Evolutionary conservation across 331 rosid genomes (phyloP).

Genomic region (Rosa hybrid): DNA sequence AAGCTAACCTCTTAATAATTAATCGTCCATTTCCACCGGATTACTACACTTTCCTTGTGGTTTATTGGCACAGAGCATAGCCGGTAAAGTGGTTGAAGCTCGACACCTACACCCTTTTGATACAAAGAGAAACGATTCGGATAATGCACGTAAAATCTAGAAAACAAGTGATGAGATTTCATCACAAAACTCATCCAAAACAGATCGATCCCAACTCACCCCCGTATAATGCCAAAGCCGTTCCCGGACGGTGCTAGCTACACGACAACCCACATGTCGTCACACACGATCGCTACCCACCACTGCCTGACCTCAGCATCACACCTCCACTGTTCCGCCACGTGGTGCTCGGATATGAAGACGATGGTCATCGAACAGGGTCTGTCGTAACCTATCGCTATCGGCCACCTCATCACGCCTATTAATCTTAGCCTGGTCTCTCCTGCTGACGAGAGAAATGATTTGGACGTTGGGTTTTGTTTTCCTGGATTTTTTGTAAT

Average conservation of each 20-base stretch:
- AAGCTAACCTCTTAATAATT: neutral
- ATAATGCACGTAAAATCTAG: neutral
- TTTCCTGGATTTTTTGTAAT: neutral
- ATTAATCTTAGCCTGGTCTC: neutral
- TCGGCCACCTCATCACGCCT: neutral
- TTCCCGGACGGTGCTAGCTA: neutral
- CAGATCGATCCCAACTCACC: neutral
- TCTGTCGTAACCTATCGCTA: neutral
- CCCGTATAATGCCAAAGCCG: neutral
- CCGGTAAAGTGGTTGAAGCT: neutral
- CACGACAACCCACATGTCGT: neutral
- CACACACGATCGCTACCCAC: neutral
- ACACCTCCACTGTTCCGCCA: neutral
- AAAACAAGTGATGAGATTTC: neutral
- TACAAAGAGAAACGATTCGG: neutral
- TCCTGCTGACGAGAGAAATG: neutral
- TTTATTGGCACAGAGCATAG: neutral
- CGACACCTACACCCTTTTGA: neutral
- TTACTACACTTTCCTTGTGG: neutral
- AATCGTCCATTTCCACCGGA: neutral
- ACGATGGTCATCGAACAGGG: neutral
- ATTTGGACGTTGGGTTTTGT: neutral
- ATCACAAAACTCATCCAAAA: neutral
- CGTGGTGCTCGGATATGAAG: conserved; percentile 2
- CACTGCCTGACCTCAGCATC: neutral